phyloP scores from a whole-genome alignment of 306 rosid species.

The Ormosia emarginata region DNA sequence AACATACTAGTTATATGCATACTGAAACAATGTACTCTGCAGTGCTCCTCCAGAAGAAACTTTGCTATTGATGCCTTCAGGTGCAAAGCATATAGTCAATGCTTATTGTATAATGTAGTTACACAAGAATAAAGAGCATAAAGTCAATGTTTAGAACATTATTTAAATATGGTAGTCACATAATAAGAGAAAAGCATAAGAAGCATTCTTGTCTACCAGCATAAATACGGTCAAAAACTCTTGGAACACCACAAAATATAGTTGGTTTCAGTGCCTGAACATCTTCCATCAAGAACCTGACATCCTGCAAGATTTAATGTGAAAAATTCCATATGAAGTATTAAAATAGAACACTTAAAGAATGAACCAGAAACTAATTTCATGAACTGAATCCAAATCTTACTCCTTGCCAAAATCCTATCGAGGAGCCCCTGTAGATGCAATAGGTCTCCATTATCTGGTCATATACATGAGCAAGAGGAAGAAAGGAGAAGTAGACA shows the following conservation, averaged over 20 bases:
- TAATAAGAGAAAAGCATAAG: neutral
- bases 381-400: constrained; percentile 20
- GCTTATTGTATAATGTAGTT: neutral
- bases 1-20: constrained; percentile 78
- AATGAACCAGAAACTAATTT: neutral
- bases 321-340: neutral
- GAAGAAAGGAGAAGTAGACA: constrained; percentile 64
- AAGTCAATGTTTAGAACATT: constrained; percentile 1
- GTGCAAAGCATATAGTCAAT: neutral
- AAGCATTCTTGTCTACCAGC: constrained; percentile 35
- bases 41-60: constrained; percentile 66
- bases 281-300: constrained; percentile 80
- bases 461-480: constrained; percentile 80
- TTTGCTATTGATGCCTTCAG: constrained; percentile 56
- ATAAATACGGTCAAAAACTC: constrained; percentile 79
- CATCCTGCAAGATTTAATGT: constrained; percentile 53
- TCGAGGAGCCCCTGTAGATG: constrained; percentile 61
- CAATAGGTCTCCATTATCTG: constrained; percentile 80
- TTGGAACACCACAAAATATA: constrained; percentile 87
- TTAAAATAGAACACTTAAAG: constrained; percentile 1
- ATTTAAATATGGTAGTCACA: neutral
- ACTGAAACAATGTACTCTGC: constrained; percentile 57
- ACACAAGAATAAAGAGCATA: neutral
- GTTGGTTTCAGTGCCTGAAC: constrained; percentile 75
- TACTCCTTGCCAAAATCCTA: constrained; percentile 65